These are phyloP conservation scores for Fusarium miscanthi DNA, from an alignment of 2,329 filamentous ascomycete genomes.

Conservation along the genomic window DNA sequence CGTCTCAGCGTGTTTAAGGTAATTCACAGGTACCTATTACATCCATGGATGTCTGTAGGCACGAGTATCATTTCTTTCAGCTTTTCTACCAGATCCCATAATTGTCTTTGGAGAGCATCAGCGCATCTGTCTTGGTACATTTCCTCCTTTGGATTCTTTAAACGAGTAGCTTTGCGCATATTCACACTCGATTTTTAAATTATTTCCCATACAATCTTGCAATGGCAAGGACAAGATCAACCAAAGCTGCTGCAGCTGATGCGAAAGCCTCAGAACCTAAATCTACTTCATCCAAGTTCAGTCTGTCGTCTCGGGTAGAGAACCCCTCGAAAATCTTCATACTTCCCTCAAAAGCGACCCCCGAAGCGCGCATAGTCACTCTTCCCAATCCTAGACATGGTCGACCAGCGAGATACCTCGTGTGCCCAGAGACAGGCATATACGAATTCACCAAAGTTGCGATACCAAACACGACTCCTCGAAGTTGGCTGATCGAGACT, in stretches of 20 bases:
- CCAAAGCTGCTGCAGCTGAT: conserved; percentile 48
- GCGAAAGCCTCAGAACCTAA: conserved; percentile 45
- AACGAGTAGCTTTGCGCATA: background rate
- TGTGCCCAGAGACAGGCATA: conserved; percentile 70
- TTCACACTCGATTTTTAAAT: background rate
- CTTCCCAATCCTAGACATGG: conserved; percentile 69
- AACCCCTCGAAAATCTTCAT: conserved; percentile 69
- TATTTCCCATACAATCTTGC: background rate
- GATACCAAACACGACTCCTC: conserved; percentile 63
- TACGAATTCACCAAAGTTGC: conserved; percentile 73
- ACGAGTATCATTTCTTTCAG: background rate
- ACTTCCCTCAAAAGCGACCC: conserved; percentile 64
- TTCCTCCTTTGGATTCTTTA: background rate
- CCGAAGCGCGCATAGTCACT: conserved; percentile 68
- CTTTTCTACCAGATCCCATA: background rate
- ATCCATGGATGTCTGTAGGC: background rate
- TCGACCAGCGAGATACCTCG: conserved; percentile 68
- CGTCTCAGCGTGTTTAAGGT: conserved; percentile 25
- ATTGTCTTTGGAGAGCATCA: background rate
- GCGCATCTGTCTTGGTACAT: background rate
- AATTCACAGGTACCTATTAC: background rate
- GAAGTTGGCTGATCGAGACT: conserved; percentile 71
- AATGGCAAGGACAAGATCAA: conserved; percentile 65
- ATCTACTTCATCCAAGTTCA: conserved; percentile 53
- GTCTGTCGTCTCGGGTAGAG: conserved; percentile 52